phyloP scores from a whole-genome alignment of 106 monocot species.

The Phalaenopsis equestris region DNA sequence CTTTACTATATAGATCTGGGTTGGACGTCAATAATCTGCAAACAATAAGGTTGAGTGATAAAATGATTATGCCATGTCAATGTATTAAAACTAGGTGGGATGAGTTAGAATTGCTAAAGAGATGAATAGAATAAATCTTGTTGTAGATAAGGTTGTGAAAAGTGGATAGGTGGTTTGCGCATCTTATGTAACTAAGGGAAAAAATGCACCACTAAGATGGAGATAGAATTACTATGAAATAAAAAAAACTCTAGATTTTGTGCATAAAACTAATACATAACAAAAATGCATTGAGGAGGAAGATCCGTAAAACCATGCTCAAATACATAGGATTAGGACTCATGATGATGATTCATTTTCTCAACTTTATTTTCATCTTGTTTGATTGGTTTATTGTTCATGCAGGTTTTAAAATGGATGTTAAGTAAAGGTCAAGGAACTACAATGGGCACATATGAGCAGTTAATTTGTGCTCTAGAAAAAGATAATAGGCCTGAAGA shows the following conservation, averaged over 20 bases:
- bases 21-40: background rate
- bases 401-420: slow-evolving; percentile 94
- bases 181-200: background rate
- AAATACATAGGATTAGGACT: background rate
- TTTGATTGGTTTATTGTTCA: background rate
- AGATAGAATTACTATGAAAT: background rate
- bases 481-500: slow-evolving; percentile 93
- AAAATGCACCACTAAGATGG: background rate
- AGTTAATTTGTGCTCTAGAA: slow-evolving; percentile 81
- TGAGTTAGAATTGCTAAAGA: background rate
- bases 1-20: background rate
- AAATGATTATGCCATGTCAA: background rate
- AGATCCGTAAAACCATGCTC: background rate
- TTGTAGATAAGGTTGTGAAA: background rate
- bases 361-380: background rate
- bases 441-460: slow-evolving; percentile 89
- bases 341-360: background rate
- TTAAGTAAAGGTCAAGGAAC: slow-evolving; percentile 93
- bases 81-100: background rate
- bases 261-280: background rate
- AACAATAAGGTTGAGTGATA: background rate
- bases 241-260: background rate
- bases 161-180: background rate
- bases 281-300: background rate
- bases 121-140: background rate